Base-by-base conservation (phyloP, 179 eudicot species). In the Carnegiea gigantea region DNA sequence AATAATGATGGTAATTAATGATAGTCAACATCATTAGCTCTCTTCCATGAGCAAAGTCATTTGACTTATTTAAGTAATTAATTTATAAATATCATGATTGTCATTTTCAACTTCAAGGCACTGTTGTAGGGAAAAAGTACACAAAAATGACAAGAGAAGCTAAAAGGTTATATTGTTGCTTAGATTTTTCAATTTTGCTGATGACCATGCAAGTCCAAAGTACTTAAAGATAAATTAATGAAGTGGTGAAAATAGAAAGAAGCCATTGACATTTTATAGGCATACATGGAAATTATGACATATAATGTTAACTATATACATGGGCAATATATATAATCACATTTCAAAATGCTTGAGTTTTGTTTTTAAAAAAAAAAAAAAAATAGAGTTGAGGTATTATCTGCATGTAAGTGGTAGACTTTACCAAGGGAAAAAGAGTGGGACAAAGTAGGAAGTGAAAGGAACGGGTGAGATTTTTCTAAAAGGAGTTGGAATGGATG, bases 41-140 rank as follows among this genome's bases (percentile, higher is more conserved):
- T 67, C 72, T 67, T 1, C 40, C 72, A 67, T 67, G 20, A 67
- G 72, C 72, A 28, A 67, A 26, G 12, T 67, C 18, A 28, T 67
- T 67, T 67, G 40, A 26, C 72, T 67, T 11, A 67, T 26, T 67
- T 67, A 30, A 67, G 72, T 67, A 67, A 67, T 65, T 67, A 67
- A 67, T 65, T 8, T 23, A 23, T 26, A 2, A 26, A 6, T 67
- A 67, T 67, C 72, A 67, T 67, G 72, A 11, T 26, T 6, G 72
- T 67, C 72, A 67, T 9, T 67, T 67, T 67, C 72, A 67, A 67
- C 38, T 26, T 67, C 72, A 28, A 67, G 20, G 72, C 18, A 67
- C 20, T 28, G 12, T 67, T 67, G 2, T 28, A 62, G 68, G 68
- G 11, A 23, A n/a, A 62, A 30, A 67, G 40, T 11, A 13, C 40